Evolutionary conservation across 2,329 filamentous ascomycete species (phyloP).

Genomic region (Penicillium sp.): DNA sequence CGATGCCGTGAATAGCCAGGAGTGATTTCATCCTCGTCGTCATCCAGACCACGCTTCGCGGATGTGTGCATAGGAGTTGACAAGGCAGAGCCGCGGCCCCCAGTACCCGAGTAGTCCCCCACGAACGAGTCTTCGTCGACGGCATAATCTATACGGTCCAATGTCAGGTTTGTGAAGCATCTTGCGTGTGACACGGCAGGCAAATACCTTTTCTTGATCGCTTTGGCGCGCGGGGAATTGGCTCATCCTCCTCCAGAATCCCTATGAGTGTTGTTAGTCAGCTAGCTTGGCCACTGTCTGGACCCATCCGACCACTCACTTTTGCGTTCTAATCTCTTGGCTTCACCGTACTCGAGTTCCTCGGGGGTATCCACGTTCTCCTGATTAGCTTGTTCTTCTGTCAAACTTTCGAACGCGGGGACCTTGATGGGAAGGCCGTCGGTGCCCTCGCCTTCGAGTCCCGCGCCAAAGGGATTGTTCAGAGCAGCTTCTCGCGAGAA

Average conservation of each 20-base stretch:
- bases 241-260: conserved; percentile 46
- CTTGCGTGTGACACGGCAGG: conserved; percentile 1
- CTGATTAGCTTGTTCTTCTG: conserved; percentile 44
- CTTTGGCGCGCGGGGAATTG: conserved; percentile 40
- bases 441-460: conserved; percentile 38
- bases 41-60: conserved; percentile 29
- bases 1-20: conserved; percentile 34
- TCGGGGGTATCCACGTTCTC: conserved; percentile 47
- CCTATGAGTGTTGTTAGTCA: conserved; percentile 23
- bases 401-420: conserved; percentile 43
- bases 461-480: conserved; percentile 79
- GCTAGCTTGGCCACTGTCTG: neutral
- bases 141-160: conserved; percentile 18
- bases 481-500: conserved; percentile 82
- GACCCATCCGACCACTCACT: conserved; percentile 24
- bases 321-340: conserved; percentile 45
- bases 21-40: conserved; percentile 40
- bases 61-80: conserved; percentile 37
- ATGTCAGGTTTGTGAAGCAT: conserved; percentile 3
- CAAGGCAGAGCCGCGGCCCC: conserved; percentile 26
- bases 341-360: conserved; percentile 45
- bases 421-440: conserved; percentile 44
- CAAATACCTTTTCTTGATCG: conserved; percentile 39
- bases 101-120: conserved; percentile 26
- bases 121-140: conserved; percentile 32